Base-by-base conservation (phyloP, 2,329 filamentous ascomycete genomes). In the Purpureocillium takamizusanense region DNA sequence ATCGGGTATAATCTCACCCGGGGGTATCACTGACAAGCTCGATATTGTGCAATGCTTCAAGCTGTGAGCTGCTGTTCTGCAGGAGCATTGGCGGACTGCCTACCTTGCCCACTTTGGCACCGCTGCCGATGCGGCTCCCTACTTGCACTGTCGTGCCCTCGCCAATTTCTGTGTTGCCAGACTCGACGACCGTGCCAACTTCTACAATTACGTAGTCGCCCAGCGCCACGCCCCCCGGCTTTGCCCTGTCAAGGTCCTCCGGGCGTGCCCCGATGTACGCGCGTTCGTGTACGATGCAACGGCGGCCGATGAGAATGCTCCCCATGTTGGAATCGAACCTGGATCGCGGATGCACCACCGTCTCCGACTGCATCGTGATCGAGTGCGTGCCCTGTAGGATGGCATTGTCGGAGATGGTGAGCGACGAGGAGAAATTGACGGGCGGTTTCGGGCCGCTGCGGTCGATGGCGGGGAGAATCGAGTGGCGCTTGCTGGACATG, bases 301-400 rank as follows among this genome's bases (percentile, higher is more conserved):
- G 79, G 42, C 86, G 79, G 18, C 89, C 88, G 42, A 94, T 76
- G 21, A 80, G 79, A 48, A 97, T 79, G 32, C 87, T 81, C 4
- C 87, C 87, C 37, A 82, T 72, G 41, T 79, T 78, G 8, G 90
- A 83, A 52, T 88, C 84, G 40, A 95, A 74, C 44, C 81, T 79
- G 13, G 81, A 77, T 35, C 89, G 85, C 1, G 92, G 89, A 53
- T 97, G 90, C n/a, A 98, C 65, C 7, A 95, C 76, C 4, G 78
- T 81, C 53, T 87, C 81, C 17, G 84, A 72, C 40, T 81, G 81
- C 45, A 97, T 78, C 33, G 78, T 81, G 46, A 98, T 86, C 2
- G 78, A 81, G 56, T 94, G 75, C 3, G 75, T 79, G 46, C 92
- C 92, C 14, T 68, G 76, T 14, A 83, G 63, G 14, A 75, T 63